Percentiles rank a stretch among this genome's conserved stretches.
phyloP scores from a whole-genome alignment of 176 grass and related monocot genomes.

The Hsuehochloa calcarea region DNA sequence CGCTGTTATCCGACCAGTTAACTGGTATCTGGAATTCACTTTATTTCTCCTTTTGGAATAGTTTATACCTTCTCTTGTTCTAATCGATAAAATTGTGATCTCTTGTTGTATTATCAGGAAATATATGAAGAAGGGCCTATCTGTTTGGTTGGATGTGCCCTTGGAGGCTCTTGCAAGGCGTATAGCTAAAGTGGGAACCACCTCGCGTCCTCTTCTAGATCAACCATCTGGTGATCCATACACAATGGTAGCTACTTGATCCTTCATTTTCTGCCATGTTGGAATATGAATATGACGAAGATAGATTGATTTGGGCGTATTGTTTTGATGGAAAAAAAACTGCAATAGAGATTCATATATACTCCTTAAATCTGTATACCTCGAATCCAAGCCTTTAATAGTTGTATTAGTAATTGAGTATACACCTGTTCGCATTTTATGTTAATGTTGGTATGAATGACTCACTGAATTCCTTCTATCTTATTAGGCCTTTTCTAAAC shows the following conservation, averaged over 20 bases:
- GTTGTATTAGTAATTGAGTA: not conserved
- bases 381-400: conserved; percentile 4
- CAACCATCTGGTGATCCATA: conserved; percentile 91
- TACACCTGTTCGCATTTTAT: not conserved
- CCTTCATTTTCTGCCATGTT: not conserved
- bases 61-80: not conserved
- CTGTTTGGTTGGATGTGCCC: conserved; percentile 97
- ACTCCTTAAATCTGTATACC: not conserved
- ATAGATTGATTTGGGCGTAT: not conserved
- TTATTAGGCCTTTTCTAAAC: conserved; percentile 84
- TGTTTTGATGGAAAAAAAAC: not conserved
- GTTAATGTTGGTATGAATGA: not conserved
- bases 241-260: conserved; percentile 60
- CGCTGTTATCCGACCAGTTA: conserved; percentile 89
- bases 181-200: conserved; percentile 91
- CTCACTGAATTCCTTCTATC: not conserved
- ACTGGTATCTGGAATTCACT: conserved; percentile 61
- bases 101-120: conserved; percentile 57
- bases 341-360: not conserved
- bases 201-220: conserved; percentile 94
- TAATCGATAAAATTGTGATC: conserved; percentile 4
- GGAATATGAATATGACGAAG: not conserved
- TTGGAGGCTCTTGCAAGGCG: conserved; percentile 86
- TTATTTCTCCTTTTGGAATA: conserved; percentile 4
- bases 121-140: conserved; percentile 86